Conservation (phyloP, 164 flowering plant genomes). For the Cinnamomum micranthum region DNA sequence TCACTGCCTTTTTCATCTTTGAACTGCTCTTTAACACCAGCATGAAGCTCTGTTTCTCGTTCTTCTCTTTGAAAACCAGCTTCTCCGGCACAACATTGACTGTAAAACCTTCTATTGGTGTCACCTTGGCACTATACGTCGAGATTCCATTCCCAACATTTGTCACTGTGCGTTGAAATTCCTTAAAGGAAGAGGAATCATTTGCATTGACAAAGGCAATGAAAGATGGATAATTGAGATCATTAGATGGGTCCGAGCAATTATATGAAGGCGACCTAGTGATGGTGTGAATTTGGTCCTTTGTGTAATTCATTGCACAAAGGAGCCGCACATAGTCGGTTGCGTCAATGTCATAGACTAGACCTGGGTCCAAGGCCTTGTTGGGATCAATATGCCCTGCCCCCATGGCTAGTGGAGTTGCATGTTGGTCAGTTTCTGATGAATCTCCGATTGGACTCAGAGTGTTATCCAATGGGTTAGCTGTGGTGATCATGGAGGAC, state of each 20-base stretch:
- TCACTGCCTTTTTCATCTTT: constrained; percentile 19
- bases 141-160: constrained; percentile 44
- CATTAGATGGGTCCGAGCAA: constrained; percentile 38
- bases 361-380: constrained; percentile 66
- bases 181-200: constrained; percentile 20
- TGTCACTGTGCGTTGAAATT: constrained; percentile 53
- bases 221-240: constrained; percentile 76
- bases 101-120: constrained; percentile 33
- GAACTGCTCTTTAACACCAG: constrained; percentile 31
- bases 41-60: constrained; percentile 42
- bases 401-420: constrained; percentile 57
- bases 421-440: constrained; percentile 17
- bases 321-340: constrained; percentile 49
- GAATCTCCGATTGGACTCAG: constrained; percentile 33
- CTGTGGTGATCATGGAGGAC: constrained; percentile 69
- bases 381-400: constrained; percentile 62
- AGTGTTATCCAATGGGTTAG: constrained; percentile 38
- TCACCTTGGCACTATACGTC: constrained; percentile 37
- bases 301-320: constrained; percentile 49
- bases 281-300: constrained; percentile 37
- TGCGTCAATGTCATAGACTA: constrained; percentile 37
- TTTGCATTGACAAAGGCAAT: constrained; percentile 39
- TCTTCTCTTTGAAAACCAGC: constrained; percentile 38
- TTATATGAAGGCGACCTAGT: constrained; percentile 23
- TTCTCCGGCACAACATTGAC: constrained; percentile 44